Percentiles rank a stretch among this genome's conserved stretches.
Evolutionary conservation across 2,329 filamentous ascomycete genomes (phyloP).

Genomic region (Aspergillus sp.): DNA sequence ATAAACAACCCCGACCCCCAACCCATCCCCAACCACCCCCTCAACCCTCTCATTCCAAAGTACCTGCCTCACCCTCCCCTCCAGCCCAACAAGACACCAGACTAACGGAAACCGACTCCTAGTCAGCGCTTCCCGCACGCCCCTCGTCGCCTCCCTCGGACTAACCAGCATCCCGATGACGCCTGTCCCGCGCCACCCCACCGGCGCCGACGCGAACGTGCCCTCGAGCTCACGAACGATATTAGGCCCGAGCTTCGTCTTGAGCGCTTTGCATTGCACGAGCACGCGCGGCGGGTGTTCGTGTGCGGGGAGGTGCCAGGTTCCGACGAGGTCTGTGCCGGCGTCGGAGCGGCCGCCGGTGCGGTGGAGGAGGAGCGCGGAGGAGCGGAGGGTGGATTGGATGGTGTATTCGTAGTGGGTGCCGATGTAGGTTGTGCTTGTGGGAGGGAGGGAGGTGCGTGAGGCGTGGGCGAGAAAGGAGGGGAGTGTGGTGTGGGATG

Average conservation of each 20-base stretch:
- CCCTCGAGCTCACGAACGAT: conserved; percentile 58
- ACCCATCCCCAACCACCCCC: conserved; percentile 39
- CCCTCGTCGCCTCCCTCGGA: conserved; percentile 71
- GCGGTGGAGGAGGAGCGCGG: conserved; percentile 44
- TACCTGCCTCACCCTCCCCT: conserved; percentile 43
- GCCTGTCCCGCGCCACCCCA: conserved; percentile 64
- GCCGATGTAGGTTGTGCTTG: conserved; percentile 46
- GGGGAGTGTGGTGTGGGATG: conserved; percentile 35
- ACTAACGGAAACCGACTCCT: conserved; percentile 71
- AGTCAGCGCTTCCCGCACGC: conserved; percentile 71
- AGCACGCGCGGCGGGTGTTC: conserved; percentile 43
- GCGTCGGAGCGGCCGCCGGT: conserved; percentile 49
- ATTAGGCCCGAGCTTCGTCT: conserved; percentile 46
- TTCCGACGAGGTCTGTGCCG: conserved; percentile 51
- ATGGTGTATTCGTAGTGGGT: conserved; percentile 52
- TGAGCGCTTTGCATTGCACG: conserved; percentile 51
- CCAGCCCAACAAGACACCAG: conserved; percentile 53
- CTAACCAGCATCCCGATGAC: conserved; percentile 69
- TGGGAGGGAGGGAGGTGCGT: conserved; percentile 37
- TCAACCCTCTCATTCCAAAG: conserved; percentile 49
- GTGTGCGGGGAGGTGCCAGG: conserved; percentile 45
- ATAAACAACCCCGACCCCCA: conserved; percentile 44
- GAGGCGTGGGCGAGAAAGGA: conserved; percentile 46
- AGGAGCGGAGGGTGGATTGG: conserved; percentile 40
- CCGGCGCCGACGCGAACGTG: conserved; percentile 71